Percentiles rank a stretch among this genome's conserved stretches.
phyloP scores from a whole-genome alignment of 805 yeast genomes.

The Saccharomycopsis oosterbeekiorum region DNA sequence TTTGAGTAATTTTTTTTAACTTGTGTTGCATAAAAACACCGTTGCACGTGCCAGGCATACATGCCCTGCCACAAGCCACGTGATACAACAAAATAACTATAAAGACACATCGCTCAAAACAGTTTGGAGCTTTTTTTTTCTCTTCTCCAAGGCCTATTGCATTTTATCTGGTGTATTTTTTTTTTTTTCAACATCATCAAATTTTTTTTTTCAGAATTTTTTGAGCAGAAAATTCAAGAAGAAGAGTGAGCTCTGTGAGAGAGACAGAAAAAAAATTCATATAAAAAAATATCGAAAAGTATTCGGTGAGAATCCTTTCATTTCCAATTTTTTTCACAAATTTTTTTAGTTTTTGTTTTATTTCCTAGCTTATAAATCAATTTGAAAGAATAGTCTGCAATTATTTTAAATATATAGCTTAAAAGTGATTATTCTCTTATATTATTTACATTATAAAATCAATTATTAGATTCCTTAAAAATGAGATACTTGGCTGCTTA shows the following conservation, averaged over 20 bases:
- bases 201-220: neutral
- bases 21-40: too few relatives aligned
- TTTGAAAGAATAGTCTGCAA: slow-evolving; percentile 69
- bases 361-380: neutral
- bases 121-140: neutral
- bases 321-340: neutral
- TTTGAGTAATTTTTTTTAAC: too few relatives aligned
- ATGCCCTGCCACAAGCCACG: too few relatives aligned
- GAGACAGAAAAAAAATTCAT: too few relatives aligned
- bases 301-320: too few relatives aligned
- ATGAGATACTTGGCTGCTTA: slow-evolving; percentile 99
- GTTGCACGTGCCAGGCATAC: too few relatives aligned
- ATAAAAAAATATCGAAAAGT: too few relatives aligned
- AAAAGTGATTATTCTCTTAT: slow-evolving; percentile 60
- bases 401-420: slow-evolving; percentile 33
- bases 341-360: neutral
- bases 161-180: neutral
- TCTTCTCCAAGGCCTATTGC: neutral
- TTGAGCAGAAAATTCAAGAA: neutral
- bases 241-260: neutral
- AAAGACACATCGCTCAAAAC: neutral
- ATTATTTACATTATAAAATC: slow-evolving; percentile 13
- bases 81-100: too few relatives aligned
- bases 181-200: neutral
- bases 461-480: neutral